phyloP scores from a whole-genome alignment of 2,329 filamentous ascomycete species.

The Fusarium praegraminearum region DNA sequence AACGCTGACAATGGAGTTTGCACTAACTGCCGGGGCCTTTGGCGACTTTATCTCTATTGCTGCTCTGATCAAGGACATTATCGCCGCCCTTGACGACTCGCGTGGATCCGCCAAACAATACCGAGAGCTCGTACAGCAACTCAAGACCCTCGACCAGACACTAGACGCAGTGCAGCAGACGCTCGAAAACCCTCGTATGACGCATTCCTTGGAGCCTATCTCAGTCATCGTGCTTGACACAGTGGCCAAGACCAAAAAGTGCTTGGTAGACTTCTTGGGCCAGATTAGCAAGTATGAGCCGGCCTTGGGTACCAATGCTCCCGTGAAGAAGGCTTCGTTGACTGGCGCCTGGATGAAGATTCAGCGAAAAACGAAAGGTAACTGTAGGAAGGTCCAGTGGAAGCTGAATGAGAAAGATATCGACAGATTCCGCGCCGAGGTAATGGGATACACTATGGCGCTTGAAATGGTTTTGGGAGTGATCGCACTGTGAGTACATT shows the following conservation, averaged over 20 bases:
- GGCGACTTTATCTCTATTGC: not conserved
- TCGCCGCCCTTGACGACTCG: not conserved
- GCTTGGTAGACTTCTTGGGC: not conserved
- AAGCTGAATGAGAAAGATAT: not conserved
- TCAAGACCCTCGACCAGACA: not conserved
- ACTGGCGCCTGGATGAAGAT: too few relatives aligned
- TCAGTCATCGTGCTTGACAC: not conserved
- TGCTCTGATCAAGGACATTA: not conserved
- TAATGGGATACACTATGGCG: not conserved
- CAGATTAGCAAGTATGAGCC: not conserved
- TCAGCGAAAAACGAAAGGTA: accelerated
- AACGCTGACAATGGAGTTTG: not conserved
- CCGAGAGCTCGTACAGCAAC: not conserved
- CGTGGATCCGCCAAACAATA: not conserved
- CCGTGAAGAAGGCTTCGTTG: accelerated
- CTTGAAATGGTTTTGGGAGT: not conserved
- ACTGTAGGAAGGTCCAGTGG: not conserved
- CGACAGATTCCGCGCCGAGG: not conserved
- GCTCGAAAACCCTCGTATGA: accelerated
- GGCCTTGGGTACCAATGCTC: accelerated
- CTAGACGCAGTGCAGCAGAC: not conserved
- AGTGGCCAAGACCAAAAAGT: not conserved
- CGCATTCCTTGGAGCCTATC: not conserved
- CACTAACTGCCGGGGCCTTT: not conserved
- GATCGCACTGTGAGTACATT: not conserved